A percentile compares a stretch with the other conserved stretches of the same genome.
Conservation (phyloP, 2,329 filamentous ascomycete genomes). For the Nectriaceae sp. region DNA sequence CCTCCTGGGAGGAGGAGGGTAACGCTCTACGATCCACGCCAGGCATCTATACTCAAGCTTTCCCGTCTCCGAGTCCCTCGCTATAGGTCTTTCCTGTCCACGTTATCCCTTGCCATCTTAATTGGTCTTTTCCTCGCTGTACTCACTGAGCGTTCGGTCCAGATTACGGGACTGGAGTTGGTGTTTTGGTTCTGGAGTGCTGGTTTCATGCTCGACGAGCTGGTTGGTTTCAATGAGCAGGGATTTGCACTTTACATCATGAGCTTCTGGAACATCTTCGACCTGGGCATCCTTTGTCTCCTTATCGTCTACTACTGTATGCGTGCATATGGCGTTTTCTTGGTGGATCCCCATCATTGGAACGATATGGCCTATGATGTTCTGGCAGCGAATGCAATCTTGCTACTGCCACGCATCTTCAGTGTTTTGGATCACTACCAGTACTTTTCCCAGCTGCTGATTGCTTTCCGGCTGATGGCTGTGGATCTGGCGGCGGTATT, state of each 20-base stretch:
- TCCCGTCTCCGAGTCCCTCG: slow-evolving; percentile 88
- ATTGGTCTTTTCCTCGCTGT: slow-evolving; percentile 86
- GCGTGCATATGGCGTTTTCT: slow-evolving; percentile 82
- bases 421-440: slow-evolving; percentile 92
- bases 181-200: slow-evolving; percentile 98
- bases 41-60: slow-evolving; percentile 89
- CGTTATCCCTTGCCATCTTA: slow-evolving; percentile 81
- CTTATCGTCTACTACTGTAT: slow-evolving; percentile 89
- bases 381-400: slow-evolving; percentile 85
- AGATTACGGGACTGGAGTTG: slow-evolving; percentile 82
- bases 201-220: slow-evolving; percentile 94
- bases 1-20: slow-evolving; percentile 69
- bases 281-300: slow-evolving; percentile 83
- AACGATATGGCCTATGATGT: slow-evolving; percentile 91
- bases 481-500: slow-evolving; percentile 85
- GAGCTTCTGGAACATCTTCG: slow-evolving; percentile 97
- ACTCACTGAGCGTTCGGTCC: slow-evolving; percentile 70
- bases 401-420: slow-evolving; percentile 88
- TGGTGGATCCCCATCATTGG: slow-evolving; percentile 73
- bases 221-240: slow-evolving; percentile 95
- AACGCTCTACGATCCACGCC: slow-evolving; percentile 84
- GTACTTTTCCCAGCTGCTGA: slow-evolving; percentile 92
- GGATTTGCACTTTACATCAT: slow-evolving; percentile 96
- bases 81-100: slow-evolving; percentile 89
- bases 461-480: slow-evolving; percentile 93